Base-by-base conservation (phyloP, 768 basidiomycete species). In the Nevesoporus exiguus region DNA sequence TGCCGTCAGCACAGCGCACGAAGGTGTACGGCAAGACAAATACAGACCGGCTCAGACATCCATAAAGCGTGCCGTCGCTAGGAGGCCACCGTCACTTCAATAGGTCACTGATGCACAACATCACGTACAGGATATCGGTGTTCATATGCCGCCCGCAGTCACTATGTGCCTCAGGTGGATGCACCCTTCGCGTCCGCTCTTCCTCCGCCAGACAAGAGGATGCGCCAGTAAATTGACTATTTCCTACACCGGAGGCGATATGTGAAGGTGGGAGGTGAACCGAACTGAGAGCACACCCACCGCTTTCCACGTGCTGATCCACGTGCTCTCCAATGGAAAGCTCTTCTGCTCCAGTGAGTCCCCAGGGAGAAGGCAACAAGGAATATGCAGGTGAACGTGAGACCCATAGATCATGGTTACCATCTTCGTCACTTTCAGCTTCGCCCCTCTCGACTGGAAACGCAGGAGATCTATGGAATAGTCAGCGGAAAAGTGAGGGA, bases 11-110 rank as follows among this genome's bases (percentile, higher is more conserved):
- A 36, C 14, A 8, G 14, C 14, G 2, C 1, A 24, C 5, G 5
- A 25, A 15, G 14, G 24, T 14, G 17, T 6, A 8, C 13, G 3
- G 5, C 1, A 13, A 21, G 10, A 33, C 22, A n/a, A 22, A 41
- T 25, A 43, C 56, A 24, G 14, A 64, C 63, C 52, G 54, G 21
- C 56, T 51, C 21, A 30, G 43, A 22, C 39, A 44, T 45, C 49
- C 25, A 24, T 10, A 14, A 14, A 57, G 3, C n/a, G 4, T 3
- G 31, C 51, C 53, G 9, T n/a, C 30, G 36, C 33, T 61, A 41
- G 1, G 59, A 55, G 25, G 51, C 3, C 3, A 44, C 24, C 10
- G 22, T 49, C 15, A 27, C 2, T 19, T 43, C 40, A 47, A 3
- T 9, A 45, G 19, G 21, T 41, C 40, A 6, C 25, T 7, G 7